phyloP scores from a whole-genome alignment of 768 basidiomycete species.

The Lactarius trivialis region DNA sequence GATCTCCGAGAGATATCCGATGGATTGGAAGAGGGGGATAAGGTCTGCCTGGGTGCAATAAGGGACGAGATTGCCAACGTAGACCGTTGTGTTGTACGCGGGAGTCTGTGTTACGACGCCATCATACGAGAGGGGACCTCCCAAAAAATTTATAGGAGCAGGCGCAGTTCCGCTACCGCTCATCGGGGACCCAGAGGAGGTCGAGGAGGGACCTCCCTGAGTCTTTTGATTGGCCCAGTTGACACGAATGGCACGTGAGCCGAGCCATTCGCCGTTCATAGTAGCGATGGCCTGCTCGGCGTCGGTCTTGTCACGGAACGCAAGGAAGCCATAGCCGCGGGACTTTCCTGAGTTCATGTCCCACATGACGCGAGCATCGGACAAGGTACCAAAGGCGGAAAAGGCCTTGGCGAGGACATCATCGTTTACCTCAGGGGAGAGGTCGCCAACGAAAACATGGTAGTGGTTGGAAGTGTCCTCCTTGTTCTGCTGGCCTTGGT shows the following conservation, averaged over 20 bases:
- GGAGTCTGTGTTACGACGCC: slow-evolving; percentile 91
- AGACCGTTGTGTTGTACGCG: slow-evolving; percentile 91
- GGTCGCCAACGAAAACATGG: slow-evolving; percentile 99
- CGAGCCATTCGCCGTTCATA: slow-evolving; percentile 99
- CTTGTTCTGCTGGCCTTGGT: slow-evolving; percentile 97
- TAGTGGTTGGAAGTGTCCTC: slow-evolving; percentile 97
- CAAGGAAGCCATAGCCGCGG: slow-evolving; percentile 96
- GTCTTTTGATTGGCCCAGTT: slow-evolving; percentile 99
- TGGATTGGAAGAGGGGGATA: slow-evolving; percentile 96
- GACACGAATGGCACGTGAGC: slow-evolving; percentile 95
- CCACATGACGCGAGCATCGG: slow-evolving; percentile 99
- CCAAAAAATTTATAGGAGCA: slow-evolving; percentile 86
- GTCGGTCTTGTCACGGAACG: slow-evolving; percentile 97
- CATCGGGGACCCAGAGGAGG: slow-evolving; percentile 15
- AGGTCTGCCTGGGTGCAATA: slow-evolving; percentile 97
- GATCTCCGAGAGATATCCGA: slow-evolving; percentile 97
- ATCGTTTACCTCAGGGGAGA: slow-evolving; percentile 97
- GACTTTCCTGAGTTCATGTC: slow-evolving; percentile 99
- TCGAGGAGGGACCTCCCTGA: slow-evolving; percentile 46
- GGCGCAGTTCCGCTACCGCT: slow-evolving; percentile 54
- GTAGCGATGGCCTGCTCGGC: slow-evolving; percentile 99
- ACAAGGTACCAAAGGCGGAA: slow-evolving; percentile 92
- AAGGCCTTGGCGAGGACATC: slow-evolving; percentile 96
- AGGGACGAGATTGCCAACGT: slow-evolving; percentile 97
- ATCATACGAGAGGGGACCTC: slow-evolving; percentile 86